A percentile compares a stretch with the other conserved stretches of the same genome.
Conservation (phyloP, 225 moss, liverwort and hornwort species). For the Physcomitrellopsis africana region DNA sequence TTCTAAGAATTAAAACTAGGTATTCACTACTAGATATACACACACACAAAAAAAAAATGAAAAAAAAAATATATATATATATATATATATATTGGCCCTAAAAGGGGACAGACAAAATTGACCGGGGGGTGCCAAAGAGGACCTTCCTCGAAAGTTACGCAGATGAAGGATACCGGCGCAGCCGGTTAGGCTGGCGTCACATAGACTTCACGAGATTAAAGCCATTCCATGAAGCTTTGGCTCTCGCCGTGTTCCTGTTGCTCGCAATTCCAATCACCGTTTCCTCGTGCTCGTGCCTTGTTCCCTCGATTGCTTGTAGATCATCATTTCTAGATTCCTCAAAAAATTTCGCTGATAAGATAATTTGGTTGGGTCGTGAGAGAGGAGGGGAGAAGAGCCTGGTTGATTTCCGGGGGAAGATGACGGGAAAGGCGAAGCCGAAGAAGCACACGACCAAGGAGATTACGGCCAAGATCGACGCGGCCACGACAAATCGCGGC, state of each 20-base stretch:
- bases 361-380: neutral
- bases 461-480: slow-evolving; percentile 83
- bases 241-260: neutral
- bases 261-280: neutral
- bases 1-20: no score
- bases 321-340: neutral
- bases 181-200: slow-evolving; percentile 16
- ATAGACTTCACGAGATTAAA: neutral
- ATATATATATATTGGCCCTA: no score
- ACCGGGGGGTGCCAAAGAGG: neutral
- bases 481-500: slow-evolving; percentile 87
- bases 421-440: slow-evolving; percentile 93
- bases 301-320: neutral
- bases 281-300: neutral
- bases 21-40: no score
- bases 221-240: neutral
- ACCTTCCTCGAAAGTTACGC: no score
- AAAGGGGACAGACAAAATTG: no score
- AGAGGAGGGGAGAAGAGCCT: neutral
- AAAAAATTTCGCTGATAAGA: neutral
- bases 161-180: neutral
- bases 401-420: slow-evolving; percentile 19
- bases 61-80: no score
- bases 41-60: no score
- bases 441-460: slow-evolving; percentile 94